These are phyloP conservation scores for Pyronema domesticum DNA, from an alignment of 495 filamentous ascomycete genomes.

Conservation along the genomic window DNA sequence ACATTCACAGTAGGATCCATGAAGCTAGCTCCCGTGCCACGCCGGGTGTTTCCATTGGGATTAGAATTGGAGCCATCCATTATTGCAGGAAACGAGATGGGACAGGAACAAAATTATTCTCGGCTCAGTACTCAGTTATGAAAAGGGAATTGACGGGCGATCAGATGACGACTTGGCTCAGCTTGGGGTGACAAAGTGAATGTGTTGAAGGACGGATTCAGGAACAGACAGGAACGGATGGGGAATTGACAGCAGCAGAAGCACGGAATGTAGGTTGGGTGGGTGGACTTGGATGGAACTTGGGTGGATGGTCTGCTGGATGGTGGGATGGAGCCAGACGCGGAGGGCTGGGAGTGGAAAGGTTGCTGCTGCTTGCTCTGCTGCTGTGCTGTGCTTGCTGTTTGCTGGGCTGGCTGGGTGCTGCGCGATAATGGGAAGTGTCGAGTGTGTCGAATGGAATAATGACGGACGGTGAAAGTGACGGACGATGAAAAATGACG, in stretches of 20 bases:
- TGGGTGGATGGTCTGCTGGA: too few relatives aligned
- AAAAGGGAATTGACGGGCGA: neutral
- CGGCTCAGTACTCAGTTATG: neutral
- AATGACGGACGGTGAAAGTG: too few relatives aligned
- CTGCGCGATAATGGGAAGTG: too few relatives aligned
- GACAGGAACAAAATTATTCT: neutral
- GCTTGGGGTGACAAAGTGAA: neutral
- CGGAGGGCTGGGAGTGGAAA: too few relatives aligned
- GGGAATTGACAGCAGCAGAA: neutral
- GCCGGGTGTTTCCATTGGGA: neutral
- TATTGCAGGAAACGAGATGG: constrained; percentile 1
- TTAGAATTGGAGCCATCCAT: neutral
- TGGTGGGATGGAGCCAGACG: too few relatives aligned
- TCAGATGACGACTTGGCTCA: neutral
- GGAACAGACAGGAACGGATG: neutral
- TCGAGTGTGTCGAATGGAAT: too few relatives aligned
- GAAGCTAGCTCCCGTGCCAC: neutral
- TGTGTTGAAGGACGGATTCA: neutral
- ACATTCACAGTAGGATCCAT: neutral
- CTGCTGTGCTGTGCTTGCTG: too few relatives aligned
- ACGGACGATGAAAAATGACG: too few relatives aligned
- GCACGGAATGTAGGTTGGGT: neutral
- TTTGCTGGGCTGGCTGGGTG: too few relatives aligned
- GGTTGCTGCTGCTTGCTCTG: too few relatives aligned
- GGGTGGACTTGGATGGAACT: too few relatives aligned